Evolutionary conservation across 2,329 filamentous ascomycete genomes (phyloP).

Genomic region (Parascedosporium putredinis): DNA sequence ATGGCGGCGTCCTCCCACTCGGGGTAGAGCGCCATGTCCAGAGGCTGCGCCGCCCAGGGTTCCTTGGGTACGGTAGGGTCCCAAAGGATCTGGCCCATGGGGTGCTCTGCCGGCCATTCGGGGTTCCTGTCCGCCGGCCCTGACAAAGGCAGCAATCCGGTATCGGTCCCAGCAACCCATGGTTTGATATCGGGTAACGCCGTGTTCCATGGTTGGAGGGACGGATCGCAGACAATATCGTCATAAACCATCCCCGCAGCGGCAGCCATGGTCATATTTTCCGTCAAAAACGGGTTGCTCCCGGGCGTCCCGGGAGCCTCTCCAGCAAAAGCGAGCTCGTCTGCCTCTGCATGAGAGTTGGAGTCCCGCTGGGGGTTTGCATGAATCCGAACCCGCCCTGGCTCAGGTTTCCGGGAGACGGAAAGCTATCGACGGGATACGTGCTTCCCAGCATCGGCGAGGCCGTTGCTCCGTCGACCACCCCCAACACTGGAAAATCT

Average conservation of each 20-base stretch:
- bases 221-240: slow-evolving; percentile 19
- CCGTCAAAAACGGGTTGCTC: slow-evolving; percentile 20
- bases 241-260: slow-evolving; percentile 25
- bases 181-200: slow-evolving; percentile 19
- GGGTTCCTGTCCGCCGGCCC: slow-evolving; percentile 16
- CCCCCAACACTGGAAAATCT: background rate
- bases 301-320: slow-evolving; percentile 21
- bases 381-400: slow-evolving; percentile 22
- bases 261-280: slow-evolving; percentile 21
- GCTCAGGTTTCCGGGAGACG: slow-evolving; percentile 27
- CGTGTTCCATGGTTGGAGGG: slow-evolving; percentile 28
- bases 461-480: slow-evolving; percentile 38
- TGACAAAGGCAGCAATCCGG: slow-evolving; percentile 9
- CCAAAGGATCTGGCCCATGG: slow-evolving; percentile 15
- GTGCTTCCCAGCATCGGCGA: slow-evolving; percentile 41
- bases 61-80: slow-evolving; percentile 14
- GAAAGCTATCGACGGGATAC: slow-evolving; percentile 33
- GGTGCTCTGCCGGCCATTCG: background rate
- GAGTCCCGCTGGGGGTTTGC: slow-evolving; percentile 17
- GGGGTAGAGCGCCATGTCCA: slow-evolving; percentile 1
- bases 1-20: background rate
- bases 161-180: slow-evolving; percentile 19
- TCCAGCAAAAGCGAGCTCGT: slow-evolving; percentile 23
- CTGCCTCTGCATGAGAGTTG: slow-evolving; percentile 15
- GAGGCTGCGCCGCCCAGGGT: slow-evolving; percentile 19